Base-by-base conservation (phyloP, 140 eudicot species). In the Stevia rebaudiana region DNA sequence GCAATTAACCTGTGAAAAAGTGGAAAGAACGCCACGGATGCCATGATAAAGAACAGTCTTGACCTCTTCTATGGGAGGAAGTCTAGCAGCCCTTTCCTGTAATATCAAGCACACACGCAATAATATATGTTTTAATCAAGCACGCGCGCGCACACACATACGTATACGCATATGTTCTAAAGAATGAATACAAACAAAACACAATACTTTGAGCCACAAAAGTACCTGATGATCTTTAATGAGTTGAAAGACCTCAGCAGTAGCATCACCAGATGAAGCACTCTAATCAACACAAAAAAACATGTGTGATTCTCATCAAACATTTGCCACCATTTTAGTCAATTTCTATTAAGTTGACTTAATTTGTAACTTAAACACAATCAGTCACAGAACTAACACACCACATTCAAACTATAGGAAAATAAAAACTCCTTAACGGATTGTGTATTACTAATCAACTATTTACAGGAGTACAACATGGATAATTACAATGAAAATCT, bases 191-290 rank as follows among this genome's bases (percentile, higher is more conserved):
- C 21, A 49, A 53, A 67, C 24, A 53, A 56, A 53, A 19, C 53
- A 18, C 24, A 10, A 9, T 11, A 3, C 5, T 11, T 46, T 25
- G 15, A 8, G 44, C 58, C 54, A 48, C 51, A 49, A 3, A 48
- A 25, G 44, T 50, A 90, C 97, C 95, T 90, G 97, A 74, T 91
- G 98, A 75, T 84, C 74, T 79, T 91, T 88, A 58, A 91, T 91
- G 25, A 84, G 58, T 67, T 91, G 91, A 59, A 78, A 82, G 6
- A 76, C 74, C 39, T 84, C 86, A 39, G 31, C 81, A 55, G 72
- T 64, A 43, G 63, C 76, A 76, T 66, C 78, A 41, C 61, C 83
- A 56, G 84, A 68, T 57, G 94, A 75, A 21, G 76, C 80, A 68
- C 69, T 76, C 94, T 88, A 65, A 18, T 19, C 8, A 61, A 4